A percentile compares a stretch with the other conserved stretches of the same genome.
Evolutionary conservation across 352 stramenopile species (phyloP).

Genomic region (Globisporangium cederbergense): DNA sequence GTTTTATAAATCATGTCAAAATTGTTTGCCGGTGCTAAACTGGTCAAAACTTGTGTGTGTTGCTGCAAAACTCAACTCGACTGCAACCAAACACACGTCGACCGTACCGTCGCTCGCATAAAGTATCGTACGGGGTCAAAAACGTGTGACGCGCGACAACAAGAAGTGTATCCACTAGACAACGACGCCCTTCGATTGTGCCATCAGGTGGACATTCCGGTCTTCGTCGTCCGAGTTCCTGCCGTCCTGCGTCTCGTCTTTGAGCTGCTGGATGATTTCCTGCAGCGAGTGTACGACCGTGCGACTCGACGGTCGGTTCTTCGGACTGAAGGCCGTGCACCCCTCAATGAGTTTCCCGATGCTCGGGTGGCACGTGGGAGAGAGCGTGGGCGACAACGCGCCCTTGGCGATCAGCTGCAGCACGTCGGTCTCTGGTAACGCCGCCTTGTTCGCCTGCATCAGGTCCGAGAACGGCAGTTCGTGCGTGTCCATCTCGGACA

Average conservation of each 20-base stretch:
- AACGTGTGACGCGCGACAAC: neutral
- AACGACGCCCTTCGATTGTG: conserved; percentile 3
- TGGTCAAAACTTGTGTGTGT: conserved; percentile 1
- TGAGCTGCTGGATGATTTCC: conserved; percentile 13
- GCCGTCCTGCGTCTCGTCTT: neutral
- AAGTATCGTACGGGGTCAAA: neutral
- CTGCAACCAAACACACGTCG: neutral
- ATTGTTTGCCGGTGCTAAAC: neutral
- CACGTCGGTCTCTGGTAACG: conserved; percentile 56
- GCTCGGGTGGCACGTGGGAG: conserved; percentile 35
- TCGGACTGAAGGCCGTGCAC: conserved; percentile 31
- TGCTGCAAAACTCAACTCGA: neutral
- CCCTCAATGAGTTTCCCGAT: conserved; percentile 43
- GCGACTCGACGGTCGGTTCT: conserved; percentile 25
- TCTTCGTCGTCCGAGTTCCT: conserved; percentile 8
- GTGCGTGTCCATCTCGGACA: conserved; percentile 69
- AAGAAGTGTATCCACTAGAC: conserved; percentile 1
- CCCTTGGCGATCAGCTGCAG: conserved; percentile 66
- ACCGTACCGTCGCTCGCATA: neutral
- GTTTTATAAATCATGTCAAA: conserved; percentile 10
- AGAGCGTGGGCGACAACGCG: conserved; percentile 53
- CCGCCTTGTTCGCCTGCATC: conserved; percentile 53
- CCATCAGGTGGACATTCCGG: neutral
- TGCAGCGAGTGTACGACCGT: conserved; percentile 10
- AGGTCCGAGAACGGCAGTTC: conserved; percentile 67